Evolutionary conservation across 768 basidiomycete genomes (phyloP).

Genomic region (Holtermanniella nyarrowii): DNA sequence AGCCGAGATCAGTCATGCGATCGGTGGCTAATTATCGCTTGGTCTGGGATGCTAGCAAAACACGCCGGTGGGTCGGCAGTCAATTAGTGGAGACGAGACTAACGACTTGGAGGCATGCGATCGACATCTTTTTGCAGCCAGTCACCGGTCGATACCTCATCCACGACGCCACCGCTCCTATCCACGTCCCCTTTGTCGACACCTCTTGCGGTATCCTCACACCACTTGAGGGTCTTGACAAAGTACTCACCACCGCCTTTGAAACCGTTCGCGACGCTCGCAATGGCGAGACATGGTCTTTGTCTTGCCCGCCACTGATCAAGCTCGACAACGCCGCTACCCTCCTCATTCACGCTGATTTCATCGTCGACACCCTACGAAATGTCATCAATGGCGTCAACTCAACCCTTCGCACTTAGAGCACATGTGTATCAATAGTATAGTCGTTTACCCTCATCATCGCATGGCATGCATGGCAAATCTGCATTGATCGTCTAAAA

Average conservation of each 20-base stretch:
- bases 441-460: background rate
- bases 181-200: background rate
- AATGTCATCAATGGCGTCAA: background rate
- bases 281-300: background rate
- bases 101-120: conserved; percentile 11
- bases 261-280: background rate
- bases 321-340: background rate
- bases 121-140: conserved; percentile 16
- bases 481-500: background rate
- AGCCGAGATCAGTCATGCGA: conserved; percentile 12
- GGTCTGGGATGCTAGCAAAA: conserved; percentile 14
- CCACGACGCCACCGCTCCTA: conserved; percentile 1
- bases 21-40: conserved; percentile 16
- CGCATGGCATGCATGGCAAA: background rate
- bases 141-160: background rate
- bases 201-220: conserved; percentile 8
- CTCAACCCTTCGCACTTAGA: background rate
- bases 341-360: background rate
- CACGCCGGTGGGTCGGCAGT: conserved; percentile 6
- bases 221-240: conserved; percentile 1
- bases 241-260: background rate
- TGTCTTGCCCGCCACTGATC: background rate
- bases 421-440: background rate
- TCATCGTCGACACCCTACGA: background rate
- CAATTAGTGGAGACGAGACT: background rate